A percentile compares a stretch with the other conserved stretches of the same genome.
These are phyloP conservation scores for Botrytis fragariae DNA, from an alignment of 2,329 filamentous ascomycete genomes.

Conservation along the genomic window DNA sequence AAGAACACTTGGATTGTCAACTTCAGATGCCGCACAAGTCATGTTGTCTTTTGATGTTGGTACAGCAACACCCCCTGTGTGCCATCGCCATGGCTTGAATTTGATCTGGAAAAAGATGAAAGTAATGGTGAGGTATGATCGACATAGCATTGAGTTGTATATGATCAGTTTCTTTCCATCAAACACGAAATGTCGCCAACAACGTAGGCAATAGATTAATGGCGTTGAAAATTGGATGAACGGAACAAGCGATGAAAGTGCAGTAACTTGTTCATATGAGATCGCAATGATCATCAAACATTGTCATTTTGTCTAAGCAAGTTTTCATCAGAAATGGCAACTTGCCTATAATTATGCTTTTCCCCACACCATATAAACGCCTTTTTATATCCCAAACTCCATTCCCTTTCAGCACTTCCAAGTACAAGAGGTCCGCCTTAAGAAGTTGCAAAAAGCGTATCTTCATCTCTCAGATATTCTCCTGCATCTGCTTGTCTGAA, in stretches of 20 bases:
- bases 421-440: conserved; percentile 16
- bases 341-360: conserved; percentile 9
- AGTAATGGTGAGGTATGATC: not conserved
- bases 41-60: not conserved
- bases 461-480: conserved; percentile 86
- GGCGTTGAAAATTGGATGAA: not conserved
- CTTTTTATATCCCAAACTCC: conserved; percentile 18
- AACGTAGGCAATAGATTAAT: not conserved
- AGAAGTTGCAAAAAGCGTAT: conserved; percentile 57
- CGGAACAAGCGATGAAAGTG: not conserved
- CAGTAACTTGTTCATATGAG: not conserved
- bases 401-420: not conserved
- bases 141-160: not conserved
- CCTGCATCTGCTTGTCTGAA: conserved; percentile 94
- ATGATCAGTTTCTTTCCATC: not conserved
- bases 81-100: not conserved
- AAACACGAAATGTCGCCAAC: not conserved
- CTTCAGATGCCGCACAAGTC: not conserved
- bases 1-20: not conserved
- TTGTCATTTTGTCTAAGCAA: not conserved
- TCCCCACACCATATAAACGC: conserved; percentile 11
- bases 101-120: not conserved
- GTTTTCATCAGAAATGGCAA: not conserved
- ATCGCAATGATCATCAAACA: not conserved
- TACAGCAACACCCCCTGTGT: not conserved